phyloP scores from a whole-genome alignment of 2,329 filamentous ascomycete species.

The Exutisphaerella laricina region DNA sequence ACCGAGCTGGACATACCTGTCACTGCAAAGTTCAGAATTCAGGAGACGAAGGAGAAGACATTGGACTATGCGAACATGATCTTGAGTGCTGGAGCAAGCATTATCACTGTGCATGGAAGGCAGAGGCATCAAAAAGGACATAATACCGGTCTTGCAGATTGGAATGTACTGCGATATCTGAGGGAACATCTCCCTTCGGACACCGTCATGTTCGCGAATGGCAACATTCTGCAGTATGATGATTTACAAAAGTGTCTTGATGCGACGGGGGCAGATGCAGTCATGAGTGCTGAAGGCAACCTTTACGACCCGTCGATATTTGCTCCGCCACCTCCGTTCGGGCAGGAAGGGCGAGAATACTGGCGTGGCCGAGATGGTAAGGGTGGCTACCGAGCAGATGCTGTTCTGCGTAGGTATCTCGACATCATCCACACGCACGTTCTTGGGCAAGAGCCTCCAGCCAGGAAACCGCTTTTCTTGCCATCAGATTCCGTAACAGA shows the following conservation, averaged over 20 bases:
- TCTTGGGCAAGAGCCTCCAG: slow-evolving; percentile 59
- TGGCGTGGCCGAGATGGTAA: slow-evolving; percentile 75
- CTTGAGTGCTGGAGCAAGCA: slow-evolving; percentile 79
- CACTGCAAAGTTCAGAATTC: slow-evolving; percentile 88
- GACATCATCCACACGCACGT: slow-evolving; percentile 82
- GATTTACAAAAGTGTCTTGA: slow-evolving; percentile 74
- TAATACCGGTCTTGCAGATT: slow-evolving; percentile 87
- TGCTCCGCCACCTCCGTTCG: slow-evolving; percentile 57
- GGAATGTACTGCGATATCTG: slow-evolving; percentile 75
- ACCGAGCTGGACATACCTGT: slow-evolving; percentile 73
- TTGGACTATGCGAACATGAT: slow-evolving; percentile 86
- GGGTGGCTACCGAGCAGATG: slow-evolving; percentile 84
- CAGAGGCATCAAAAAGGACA: slow-evolving; percentile 92
- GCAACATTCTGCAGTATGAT: slow-evolving; percentile 76
- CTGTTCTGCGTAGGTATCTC: slow-evolving; percentile 78
- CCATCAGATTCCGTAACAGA: slow-evolving; percentile 44
- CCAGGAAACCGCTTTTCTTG: slow-evolving; percentile 66
- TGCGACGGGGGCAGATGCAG: slow-evolving; percentile 79
- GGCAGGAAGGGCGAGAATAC: slow-evolving; percentile 69
- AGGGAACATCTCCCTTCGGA: slow-evolving; percentile 77
- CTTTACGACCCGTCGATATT: slow-evolving; percentile 89
- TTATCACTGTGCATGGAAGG: slow-evolving; percentile 87
- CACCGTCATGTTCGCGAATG: slow-evolving; percentile 94
- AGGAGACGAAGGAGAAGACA: slow-evolving; percentile 81
- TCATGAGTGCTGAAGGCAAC: slow-evolving; percentile 97